These are phyloP conservation scores for Buxus sempervirens DNA, from an alignment of 164 flowering plant species.

Conservation along the genomic window DNA sequence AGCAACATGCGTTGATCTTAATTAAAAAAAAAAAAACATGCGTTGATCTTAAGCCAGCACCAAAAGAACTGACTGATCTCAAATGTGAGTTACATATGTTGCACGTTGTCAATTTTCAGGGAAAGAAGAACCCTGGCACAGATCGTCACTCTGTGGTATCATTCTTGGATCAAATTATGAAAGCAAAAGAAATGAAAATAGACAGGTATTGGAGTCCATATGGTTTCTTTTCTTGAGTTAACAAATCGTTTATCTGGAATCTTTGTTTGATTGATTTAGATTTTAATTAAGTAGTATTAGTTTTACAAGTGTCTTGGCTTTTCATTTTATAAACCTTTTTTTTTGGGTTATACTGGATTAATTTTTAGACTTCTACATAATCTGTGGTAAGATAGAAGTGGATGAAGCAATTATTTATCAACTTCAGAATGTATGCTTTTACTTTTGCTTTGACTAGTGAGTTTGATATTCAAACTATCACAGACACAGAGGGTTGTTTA, in stretches of 20 bases:
- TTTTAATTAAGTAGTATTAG: no score
- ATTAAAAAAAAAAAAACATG: no score
- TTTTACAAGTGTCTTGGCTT: not conserved
- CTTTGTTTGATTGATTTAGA: not conserved
- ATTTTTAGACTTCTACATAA: no score
- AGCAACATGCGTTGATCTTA: no score
- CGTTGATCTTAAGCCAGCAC: not conserved
- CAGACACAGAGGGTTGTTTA: no score
- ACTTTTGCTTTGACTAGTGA: no score
- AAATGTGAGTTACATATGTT: no score
- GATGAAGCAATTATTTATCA: no score
- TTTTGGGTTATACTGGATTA: no score
- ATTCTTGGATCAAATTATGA: conserved; percentile 64
- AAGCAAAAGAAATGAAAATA: conserved; percentile 83
- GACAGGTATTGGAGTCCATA: conserved; percentile 52
- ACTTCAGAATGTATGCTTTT: no score
- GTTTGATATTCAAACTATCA: no score
- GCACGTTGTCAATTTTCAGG: conserved; percentile 39
- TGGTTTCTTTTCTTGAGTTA: not conserved
- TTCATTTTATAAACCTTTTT: not conserved
- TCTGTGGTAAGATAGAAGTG: no score
- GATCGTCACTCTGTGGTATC: conserved; percentile 53
- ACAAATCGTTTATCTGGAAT: not conserved
- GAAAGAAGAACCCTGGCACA: conserved; percentile 94
- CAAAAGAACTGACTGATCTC: not conserved